These are phyloP conservation scores for Sicyos edulis DNA, from an alignment of 306 rosid genomes.

Conservation along the genomic window DNA sequence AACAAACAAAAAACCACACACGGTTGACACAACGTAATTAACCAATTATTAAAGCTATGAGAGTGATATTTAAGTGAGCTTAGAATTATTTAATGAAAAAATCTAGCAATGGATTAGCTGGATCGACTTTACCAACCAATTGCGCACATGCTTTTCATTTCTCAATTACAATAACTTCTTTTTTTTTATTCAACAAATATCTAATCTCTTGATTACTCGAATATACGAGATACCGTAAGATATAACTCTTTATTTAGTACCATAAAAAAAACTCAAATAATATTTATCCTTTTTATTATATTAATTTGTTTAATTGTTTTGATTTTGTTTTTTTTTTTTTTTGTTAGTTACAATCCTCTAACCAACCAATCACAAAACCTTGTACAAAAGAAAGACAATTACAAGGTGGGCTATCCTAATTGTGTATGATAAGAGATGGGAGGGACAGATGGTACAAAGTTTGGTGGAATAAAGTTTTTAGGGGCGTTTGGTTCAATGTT, in stretches of 20 bases:
- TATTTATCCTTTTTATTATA: background rate
- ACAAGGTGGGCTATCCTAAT: background rate
- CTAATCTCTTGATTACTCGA: too few species aligned
- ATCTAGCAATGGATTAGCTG: background rate
- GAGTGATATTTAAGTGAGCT: background rate
- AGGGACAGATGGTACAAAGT: background rate
- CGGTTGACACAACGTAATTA: background rate
- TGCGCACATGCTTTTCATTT: background rate
- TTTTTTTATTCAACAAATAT: too few species aligned
- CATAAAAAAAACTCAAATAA: background rate
- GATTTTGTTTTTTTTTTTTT: background rate
- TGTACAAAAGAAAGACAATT: background rate
- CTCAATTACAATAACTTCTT: background rate
- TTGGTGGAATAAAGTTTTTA: background rate
- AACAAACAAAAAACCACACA: background rate
- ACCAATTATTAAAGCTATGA: background rate
- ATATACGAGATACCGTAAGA: too few species aligned
- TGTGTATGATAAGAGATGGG: background rate
- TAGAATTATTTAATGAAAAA: background rate
- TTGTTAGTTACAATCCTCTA: background rate
- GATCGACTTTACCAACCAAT: background rate
- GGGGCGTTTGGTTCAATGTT: too few species aligned
- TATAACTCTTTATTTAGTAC: background rate
- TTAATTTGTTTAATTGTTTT: background rate
- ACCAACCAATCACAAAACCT: conserved; percentile 14